Evolutionary conservation across 257 asterid genomes (phyloP).

Genomic region (Scutellaria galericulata): DNA sequence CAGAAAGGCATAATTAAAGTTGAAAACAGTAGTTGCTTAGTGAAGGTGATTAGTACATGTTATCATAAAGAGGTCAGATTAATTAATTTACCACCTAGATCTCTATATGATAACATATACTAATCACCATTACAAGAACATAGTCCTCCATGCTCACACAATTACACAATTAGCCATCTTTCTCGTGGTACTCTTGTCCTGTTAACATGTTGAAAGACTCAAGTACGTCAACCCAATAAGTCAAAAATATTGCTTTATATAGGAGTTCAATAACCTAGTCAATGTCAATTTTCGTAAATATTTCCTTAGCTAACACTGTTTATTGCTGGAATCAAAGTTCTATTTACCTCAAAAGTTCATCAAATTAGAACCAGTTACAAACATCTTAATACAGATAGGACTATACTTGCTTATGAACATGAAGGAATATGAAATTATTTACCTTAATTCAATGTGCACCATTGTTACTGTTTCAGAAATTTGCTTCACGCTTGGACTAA

Average conservation of each 20-base stretch:
- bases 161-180: background rate
- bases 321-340: background rate
- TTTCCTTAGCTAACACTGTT: background rate
- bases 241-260: background rate
- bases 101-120: background rate
- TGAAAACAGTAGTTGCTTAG: background rate
- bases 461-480: conserved; percentile 51
- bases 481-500: conserved; percentile 67
- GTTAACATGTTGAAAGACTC: conserved; percentile 2
- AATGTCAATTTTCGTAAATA: background rate
- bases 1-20: background rate
- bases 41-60: conserved; percentile 8
- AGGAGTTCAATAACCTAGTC: conserved; percentile 1
- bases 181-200: background rate
- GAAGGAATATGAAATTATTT: conserved; percentile 19
- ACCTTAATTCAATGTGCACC: conserved; percentile 79
- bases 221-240: background rate
- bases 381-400: too few relatives aligned
- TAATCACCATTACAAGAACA: background rate
- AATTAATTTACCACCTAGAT: background rate
- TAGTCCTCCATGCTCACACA: conserved; percentile 1
- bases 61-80: conserved; percentile 17
- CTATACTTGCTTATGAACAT: too few relatives aligned
- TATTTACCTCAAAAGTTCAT: background rate
- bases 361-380: background rate